A percentile compares a stretch with the other conserved stretches of the same genome.
Conservation (phyloP, 768 basidiomycete genomes). For the Kwoniella europaea region DNA sequence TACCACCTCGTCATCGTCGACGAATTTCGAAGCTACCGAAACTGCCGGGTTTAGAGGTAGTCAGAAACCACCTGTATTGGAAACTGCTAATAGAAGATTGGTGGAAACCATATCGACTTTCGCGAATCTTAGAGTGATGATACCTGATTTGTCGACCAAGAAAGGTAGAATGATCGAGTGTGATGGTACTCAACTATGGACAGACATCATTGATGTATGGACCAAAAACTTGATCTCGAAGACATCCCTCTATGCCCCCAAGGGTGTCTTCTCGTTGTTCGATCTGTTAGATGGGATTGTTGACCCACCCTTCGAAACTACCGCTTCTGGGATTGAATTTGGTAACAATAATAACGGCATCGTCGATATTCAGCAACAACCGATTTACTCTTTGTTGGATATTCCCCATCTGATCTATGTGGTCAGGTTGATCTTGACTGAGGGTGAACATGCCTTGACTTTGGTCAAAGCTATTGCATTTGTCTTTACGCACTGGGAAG, state of each 20-base stretch:
- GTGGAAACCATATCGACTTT: slow-evolving; percentile 59
- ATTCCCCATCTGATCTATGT: slow-evolving; percentile 58
- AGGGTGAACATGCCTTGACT: slow-evolving; percentile 61
- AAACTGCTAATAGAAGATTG: slow-evolving; percentile 61
- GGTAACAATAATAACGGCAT: not conserved
- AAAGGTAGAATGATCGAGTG: slow-evolving; percentile 45
- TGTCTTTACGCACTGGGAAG: slow-evolving; percentile 61
- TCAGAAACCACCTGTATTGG: slow-evolving; percentile 61
- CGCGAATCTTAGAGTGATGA: slow-evolving; percentile 45
- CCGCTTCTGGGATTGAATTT: slow-evolving; percentile 9
- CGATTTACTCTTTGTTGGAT: slow-evolving; percentile 53
- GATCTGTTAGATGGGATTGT: slow-evolving; percentile 61
- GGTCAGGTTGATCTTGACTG: slow-evolving; percentile 56
- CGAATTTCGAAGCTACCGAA: slow-evolving; percentile 59
- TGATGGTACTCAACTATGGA: slow-evolving; percentile 56
- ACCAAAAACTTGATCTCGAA: slow-evolving; percentile 57
- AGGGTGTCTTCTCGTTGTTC: slow-evolving; percentile 60
- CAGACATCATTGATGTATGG: slow-evolving; percentile 59
- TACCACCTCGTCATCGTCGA: slow-evolving; percentile 57
- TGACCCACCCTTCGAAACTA: slow-evolving; percentile 52
- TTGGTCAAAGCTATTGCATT: slow-evolving; percentile 60
- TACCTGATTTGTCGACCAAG: slow-evolving; percentile 29
- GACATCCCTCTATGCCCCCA: slow-evolving; percentile 60
- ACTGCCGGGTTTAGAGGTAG: slow-evolving; percentile 59
- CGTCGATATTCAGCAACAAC: not conserved